These are phyloP conservation scores for Colletotrichum gloeosporioides DNA, from an alignment of 2,329 filamentous ascomycete genomes.

Conservation along the genomic window DNA sequence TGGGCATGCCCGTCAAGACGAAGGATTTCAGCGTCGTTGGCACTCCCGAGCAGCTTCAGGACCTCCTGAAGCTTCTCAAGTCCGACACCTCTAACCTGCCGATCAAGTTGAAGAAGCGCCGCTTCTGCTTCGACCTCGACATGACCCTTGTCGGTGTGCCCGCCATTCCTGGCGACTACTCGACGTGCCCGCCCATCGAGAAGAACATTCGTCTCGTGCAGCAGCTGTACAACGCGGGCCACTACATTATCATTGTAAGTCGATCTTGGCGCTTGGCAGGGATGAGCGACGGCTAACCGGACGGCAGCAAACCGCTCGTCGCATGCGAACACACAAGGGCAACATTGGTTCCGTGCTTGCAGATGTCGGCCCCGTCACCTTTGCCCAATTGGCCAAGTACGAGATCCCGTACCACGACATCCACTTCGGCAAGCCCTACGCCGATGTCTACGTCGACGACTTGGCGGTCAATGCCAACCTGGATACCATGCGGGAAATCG, in stretches of 20 bases:
- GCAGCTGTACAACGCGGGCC: conserved; percentile 32
- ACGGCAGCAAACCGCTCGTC: conserved; percentile 29
- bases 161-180: conserved; percentile 30
- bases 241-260: conserved; percentile 35
- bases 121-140: conserved; percentile 37
- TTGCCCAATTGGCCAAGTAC: conserved; percentile 30
- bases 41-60: conserved; percentile 32
- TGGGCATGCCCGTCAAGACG: conserved; percentile 26
- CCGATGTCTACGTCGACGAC: conserved; percentile 34
- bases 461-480: conserved; percentile 32
- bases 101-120: conserved; percentile 29
- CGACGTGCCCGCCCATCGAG: conserved; percentile 32
- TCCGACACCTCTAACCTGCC: conserved; percentile 21
- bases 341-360: conserved; percentile 31
- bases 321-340: conserved; percentile 32
- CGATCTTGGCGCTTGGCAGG: conserved; percentile 1
- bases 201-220: conserved; percentile 32
- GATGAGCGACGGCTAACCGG: neutral
- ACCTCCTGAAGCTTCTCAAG: conserved; percentile 29
- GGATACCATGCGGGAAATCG: conserved; percentile 32
- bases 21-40: conserved; percentile 32
- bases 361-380: conserved; percentile 30
- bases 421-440: conserved; percentile 34
- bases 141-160: conserved; percentile 34
- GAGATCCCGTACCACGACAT: conserved; percentile 33